Conservation (phyloP, 2,329 filamentous ascomycete species). For the Talaromyces sp. region DNA sequence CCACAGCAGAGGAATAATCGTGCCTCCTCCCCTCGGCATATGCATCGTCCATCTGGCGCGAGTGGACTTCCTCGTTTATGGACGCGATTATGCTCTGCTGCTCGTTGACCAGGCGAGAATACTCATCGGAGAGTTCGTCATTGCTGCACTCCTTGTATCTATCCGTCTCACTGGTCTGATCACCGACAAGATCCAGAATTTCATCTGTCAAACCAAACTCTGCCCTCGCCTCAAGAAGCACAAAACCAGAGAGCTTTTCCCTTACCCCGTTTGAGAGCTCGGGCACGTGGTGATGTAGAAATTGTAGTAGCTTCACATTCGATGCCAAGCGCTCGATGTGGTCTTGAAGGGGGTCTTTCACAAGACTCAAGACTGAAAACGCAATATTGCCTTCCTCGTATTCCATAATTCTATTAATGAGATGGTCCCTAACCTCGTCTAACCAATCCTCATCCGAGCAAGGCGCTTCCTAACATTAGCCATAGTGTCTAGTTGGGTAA, state of each 20-base stretch:
- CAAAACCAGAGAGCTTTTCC: slow-evolving; percentile 1
- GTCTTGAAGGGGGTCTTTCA: slow-evolving; percentile 56
- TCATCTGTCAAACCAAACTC: slow-evolving; percentile 30
- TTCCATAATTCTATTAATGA: slow-evolving; percentile 62
- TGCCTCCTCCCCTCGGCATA: slow-evolving; percentile 40
- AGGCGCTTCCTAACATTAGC: slow-evolving; percentile 23
- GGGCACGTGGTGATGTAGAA: neutral
- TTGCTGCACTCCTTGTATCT: slow-evolving; percentile 16
- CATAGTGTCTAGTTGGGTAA: neutral
- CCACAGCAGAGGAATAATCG: slow-evolving; percentile 66
- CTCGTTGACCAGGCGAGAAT: slow-evolving; percentile 20
- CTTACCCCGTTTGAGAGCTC: neutral
- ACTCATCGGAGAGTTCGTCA: slow-evolving; percentile 26
- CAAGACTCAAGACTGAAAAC: slow-evolving; percentile 75
- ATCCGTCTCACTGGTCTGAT: slow-evolving; percentile 8
- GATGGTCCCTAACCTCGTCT: slow-evolving; percentile 55
- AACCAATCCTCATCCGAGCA: slow-evolving; percentile 60
- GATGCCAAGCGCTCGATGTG: slow-evolving; percentile 39
- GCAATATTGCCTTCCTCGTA: slow-evolving; percentile 61
- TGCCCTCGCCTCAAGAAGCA: slow-evolving; percentile 27
- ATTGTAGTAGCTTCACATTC: slow-evolving; percentile 42
- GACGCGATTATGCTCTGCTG: slow-evolving; percentile 30
- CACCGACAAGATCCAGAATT: slow-evolving; percentile 22
- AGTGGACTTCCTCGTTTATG: slow-evolving; percentile 37
- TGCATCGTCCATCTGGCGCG: slow-evolving; percentile 33